Base-by-base conservation (phyloP, 352 stramenopile species). In the Hyaloperonospora arabidopsidis region DNA sequence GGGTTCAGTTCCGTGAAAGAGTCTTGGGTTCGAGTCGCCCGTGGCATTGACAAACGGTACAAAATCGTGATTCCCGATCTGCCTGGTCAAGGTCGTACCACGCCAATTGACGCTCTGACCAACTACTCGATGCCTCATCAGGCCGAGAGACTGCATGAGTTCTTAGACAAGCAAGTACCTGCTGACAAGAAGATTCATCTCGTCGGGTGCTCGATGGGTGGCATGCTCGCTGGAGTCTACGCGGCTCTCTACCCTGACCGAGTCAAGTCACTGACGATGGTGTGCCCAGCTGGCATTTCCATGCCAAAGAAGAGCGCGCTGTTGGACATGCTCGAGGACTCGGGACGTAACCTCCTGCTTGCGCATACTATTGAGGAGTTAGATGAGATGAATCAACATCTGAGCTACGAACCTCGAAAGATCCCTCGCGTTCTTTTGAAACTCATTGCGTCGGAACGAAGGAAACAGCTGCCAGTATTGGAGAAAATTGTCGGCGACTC, bases 1-100 rank as follows among this genome's bases (percentile, higher is more conserved):
- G 80, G 77, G 46, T 90, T 88, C 46, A 82, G 72, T 43, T 78
- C 73, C 25, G 57, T 72, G 44, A 88, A 87, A 47, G 74, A 86
- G 49, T 84, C 75, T 19, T 84, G 75, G 76, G 51, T 80, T 38
- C 64, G 68, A 19, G 63, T 86, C 5, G 75, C 75, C 5, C 54
- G 66, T 13, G 63, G 64, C 12, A 50, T 85, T 17, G 74, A 85
- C 59, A 73, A 68, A 11, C 63, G 66, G 11, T 83, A 61, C 65
- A 62, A 70, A 12, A 54, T 86, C 5, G 13, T 90, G 2, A 76
- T 88, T 47, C 80, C 77, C 14, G 76, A 88, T 43, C 40, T 90
- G 21, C 78, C 74, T 0, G 77, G 77, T 15, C 80, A 87, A 18
- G 80, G 80, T 0, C 60, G 73, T 18, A 88, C 80, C 7, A 71